These are phyloP conservation scores for Gossypium laxum DNA, from an alignment of 441 rosid species.

Conservation along the genomic window DNA sequence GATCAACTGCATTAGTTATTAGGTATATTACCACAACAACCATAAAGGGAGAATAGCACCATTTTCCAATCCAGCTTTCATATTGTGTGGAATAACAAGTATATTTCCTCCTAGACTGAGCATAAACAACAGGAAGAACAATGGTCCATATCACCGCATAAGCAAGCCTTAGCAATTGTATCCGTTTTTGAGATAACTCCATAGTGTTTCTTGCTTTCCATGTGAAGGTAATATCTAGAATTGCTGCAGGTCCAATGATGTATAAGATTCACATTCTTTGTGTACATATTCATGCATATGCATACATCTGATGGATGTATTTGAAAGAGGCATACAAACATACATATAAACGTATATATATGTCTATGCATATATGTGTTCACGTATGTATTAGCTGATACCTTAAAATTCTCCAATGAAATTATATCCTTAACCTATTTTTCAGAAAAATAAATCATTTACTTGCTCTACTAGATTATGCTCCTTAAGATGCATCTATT, in stretches of 20 bases:
- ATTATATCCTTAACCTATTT: neutral
- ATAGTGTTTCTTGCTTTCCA: conserved; percentile 73
- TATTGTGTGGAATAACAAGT: conserved; percentile 57
- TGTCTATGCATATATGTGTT: neutral
- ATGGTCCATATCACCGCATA: conserved; percentile 71
- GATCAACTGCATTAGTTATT: conserved; percentile 58
- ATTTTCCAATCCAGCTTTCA: conserved; percentile 71
- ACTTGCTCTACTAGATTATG: neutral
- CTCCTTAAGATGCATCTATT: neutral
- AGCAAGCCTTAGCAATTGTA: conserved; percentile 58
- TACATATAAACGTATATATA: neutral
- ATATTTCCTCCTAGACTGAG: conserved; percentile 68
- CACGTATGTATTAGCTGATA: neutral
- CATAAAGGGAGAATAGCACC: conserved; percentile 82
- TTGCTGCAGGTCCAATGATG: conserved; percentile 45
- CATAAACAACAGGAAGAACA: conserved; percentile 67
- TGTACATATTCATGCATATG: neutral
- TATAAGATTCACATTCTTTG: conserved; percentile 10
- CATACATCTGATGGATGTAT: neutral
- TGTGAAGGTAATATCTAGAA: conserved; percentile 69
- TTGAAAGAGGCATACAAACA: neutral
- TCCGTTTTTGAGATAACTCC: conserved; percentile 52
- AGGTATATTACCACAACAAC: conserved; percentile 68
- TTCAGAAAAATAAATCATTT: neutral
- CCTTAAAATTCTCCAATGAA: neutral